phyloP scores from a whole-genome alignment of 345 rosid genomes.

The Eucalyptus guilfoylei region DNA sequence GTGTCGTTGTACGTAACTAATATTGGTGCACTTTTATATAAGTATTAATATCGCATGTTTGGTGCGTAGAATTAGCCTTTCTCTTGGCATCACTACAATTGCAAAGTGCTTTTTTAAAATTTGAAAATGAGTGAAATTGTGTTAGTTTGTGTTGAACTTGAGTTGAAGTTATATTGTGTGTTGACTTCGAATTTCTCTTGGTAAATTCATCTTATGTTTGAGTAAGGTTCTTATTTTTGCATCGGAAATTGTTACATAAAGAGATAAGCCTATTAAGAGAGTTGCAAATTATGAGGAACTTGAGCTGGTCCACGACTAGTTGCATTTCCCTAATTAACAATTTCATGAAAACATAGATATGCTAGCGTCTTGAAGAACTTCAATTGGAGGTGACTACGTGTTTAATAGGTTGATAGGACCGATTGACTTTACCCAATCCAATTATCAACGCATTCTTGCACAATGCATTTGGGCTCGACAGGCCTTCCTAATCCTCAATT shows the following conservation, averaged over 20 bases:
- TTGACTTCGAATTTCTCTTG: not conserved
- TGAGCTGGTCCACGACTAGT: not conserved
- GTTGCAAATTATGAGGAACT: not conserved
- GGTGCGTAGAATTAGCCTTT: not conserved
- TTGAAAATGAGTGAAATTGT: not conserved
- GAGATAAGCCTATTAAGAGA: not conserved
- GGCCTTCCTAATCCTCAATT: not conserved
- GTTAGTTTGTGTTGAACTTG: not conserved
- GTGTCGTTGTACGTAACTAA: not conserved
- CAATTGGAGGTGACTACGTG: not conserved
- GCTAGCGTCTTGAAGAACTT: not conserved
- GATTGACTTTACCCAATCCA: not conserved
- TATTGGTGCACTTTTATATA: not conserved
- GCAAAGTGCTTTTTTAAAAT: not conserved
- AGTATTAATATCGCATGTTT: not conserved
- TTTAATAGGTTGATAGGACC: not conserved
- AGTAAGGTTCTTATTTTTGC: not conserved
- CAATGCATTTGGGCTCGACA: not conserved
- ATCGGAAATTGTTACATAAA: rapidly evolving
- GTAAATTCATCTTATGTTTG: not conserved
- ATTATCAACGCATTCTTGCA: not conserved
- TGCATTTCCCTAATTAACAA: not conserved
- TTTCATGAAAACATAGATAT: not conserved
- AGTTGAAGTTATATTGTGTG: not conserved
- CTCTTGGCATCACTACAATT: not conserved